Evolutionary conservation across 805 yeast species (phyloP).

Genomic region (Peterozyma xylosa): DNA sequence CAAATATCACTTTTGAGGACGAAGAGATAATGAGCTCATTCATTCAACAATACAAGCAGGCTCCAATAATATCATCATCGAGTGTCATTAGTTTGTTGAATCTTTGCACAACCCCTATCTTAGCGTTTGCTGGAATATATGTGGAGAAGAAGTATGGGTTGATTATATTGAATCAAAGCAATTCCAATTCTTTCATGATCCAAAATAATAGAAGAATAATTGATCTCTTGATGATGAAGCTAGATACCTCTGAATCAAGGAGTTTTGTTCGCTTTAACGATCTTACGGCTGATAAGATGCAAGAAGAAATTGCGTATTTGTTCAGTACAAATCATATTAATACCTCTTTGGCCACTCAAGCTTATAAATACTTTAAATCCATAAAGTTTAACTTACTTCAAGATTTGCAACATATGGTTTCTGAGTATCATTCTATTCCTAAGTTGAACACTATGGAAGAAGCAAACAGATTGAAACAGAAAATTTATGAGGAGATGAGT

Average conservation of each 20-base stretch:
- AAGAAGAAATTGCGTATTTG: slow-evolving; percentile 5
- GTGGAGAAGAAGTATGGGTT: slow-evolving; percentile 6
- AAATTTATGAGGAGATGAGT: slow-evolving; percentile 4
- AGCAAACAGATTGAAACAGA: slow-evolving; percentile 4
- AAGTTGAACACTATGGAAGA: slow-evolving; percentile 5
- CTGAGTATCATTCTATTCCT: slow-evolving; percentile 1
- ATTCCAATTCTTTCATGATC: slow-evolving; percentile 5
- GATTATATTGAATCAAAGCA: slow-evolving; percentile 4
- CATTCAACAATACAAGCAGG: not conserved
- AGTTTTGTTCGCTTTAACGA: slow-evolving; percentile 1
- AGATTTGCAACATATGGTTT: slow-evolving; percentile 2
- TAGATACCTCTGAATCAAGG: not conserved
- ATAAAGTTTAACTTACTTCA: slow-evolving; percentile 3
- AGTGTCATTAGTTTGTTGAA: slow-evolving; percentile 1
- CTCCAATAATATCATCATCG: slow-evolving; percentile 3
- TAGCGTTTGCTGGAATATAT: slow-evolving; percentile 6
- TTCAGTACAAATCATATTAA: slow-evolving; percentile 2
- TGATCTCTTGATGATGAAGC: slow-evolving; percentile 1
- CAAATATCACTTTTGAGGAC: slow-evolving; percentile 5
- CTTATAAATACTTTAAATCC: slow-evolving; percentile 1
- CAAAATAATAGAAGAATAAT: slow-evolving; percentile 5
- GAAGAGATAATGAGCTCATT: slow-evolving; percentile 4
- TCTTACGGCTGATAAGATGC: slow-evolving; percentile 1
- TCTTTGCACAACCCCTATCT: slow-evolving; percentile 3
- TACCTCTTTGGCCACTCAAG: slow-evolving; percentile 3